These are phyloP conservation scores for Clavispora fructus DNA, from an alignment of 805 yeast genomes.

Conservation along the genomic window DNA sequence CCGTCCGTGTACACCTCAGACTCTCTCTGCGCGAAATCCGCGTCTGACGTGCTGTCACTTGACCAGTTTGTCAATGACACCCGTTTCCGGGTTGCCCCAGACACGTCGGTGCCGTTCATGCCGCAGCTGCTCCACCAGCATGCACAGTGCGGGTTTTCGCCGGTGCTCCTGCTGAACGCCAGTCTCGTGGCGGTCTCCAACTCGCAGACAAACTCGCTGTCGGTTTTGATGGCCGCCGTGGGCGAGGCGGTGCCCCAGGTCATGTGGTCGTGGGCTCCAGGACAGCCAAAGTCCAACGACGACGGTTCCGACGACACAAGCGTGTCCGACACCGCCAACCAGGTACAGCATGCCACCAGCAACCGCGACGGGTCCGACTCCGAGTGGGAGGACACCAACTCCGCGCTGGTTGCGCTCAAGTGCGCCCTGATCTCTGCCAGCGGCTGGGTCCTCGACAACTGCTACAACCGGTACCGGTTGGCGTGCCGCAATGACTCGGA, in stretches of 20 bases:
- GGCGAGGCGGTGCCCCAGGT: slow-evolving; percentile 16
- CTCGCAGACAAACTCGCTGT: background rate
- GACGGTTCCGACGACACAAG: background rate
- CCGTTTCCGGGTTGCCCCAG: slow-evolving; percentile 28
- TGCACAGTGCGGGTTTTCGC: slow-evolving; percentile 58
- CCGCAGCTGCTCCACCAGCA: slow-evolving; percentile 30
- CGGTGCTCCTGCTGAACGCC: slow-evolving; percentile 38
- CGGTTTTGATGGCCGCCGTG: background rate
- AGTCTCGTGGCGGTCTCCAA: background rate
- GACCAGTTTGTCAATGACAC: slow-evolving; percentile 6
- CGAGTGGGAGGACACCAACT: slow-evolving; percentile 4
- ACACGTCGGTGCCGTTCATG: slow-evolving; percentile 35
- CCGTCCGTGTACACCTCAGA: background rate
- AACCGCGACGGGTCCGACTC: slow-evolving; percentile 1
- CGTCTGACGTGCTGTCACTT: background rate
- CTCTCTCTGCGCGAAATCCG: background rate
- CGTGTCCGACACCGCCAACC: too few species aligned
- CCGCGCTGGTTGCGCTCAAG: slow-evolving; percentile 24
- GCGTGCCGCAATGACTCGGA: slow-evolving; percentile 48
- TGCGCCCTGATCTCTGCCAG: slow-evolving; percentile 35
- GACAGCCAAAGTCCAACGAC: slow-evolving; percentile 41
- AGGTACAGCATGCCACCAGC: too few species aligned
- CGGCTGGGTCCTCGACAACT: slow-evolving; percentile 67
- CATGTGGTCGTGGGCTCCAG: slow-evolving; percentile 73
- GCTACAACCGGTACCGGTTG: slow-evolving; percentile 48